These are phyloP conservation scores for Amanita rubescens DNA, from an alignment of 768 basidiomycete genomes.

Conservation along the genomic window DNA sequence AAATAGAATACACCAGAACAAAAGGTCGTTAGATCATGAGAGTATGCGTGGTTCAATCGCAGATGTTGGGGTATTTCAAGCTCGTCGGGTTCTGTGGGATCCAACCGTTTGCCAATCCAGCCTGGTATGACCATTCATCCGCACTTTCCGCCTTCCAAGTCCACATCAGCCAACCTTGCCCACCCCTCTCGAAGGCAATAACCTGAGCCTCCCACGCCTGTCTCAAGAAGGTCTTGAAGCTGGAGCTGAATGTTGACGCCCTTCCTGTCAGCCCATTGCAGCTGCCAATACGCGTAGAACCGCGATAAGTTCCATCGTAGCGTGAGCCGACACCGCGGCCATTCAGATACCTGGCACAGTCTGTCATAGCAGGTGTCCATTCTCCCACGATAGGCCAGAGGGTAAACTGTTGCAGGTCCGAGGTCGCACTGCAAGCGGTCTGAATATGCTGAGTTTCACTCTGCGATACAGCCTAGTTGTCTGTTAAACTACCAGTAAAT, in stretches of 20 bases:
- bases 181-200: slow-evolving; percentile 61
- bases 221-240: slow-evolving; percentile 76
- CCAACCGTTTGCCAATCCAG: slow-evolving; percentile 76
- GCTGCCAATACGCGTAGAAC: slow-evolving; percentile 62
- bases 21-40: not conserved
- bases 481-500: not conserved
- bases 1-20: not conserved
- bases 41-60: slow-evolving; percentile 26
- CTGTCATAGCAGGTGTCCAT: slow-evolving; percentile 74
- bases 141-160: slow-evolving; percentile 79
- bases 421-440: slow-evolving; percentile 44
- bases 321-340: slow-evolving; percentile 68
- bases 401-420: slow-evolving; percentile 41
- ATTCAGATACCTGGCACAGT: slow-evolving; percentile 79
- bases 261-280: slow-evolving; percentile 69
- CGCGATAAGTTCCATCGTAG: slow-evolving; percentile 56
- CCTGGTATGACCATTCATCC: slow-evolving; percentile 88
- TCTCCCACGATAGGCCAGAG: slow-evolving; percentile 87
- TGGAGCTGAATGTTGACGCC: slow-evolving; percentile 64
- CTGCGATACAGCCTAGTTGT: slow-evolving; percentile 3
- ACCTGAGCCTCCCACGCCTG: slow-evolving; percentile 84
- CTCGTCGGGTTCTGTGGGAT: slow-evolving; percentile 58
- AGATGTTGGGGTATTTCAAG: slow-evolving; percentile 55
- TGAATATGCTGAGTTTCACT: slow-evolving; percentile 49
- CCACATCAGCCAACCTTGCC: slow-evolving; percentile 73